A percentile compares a stretch with the other conserved stretches of the same genome.
These are phyloP conservation scores for Entomortierella beljakovae DNA, from an alignment of 192 early-diverging fungal species.

Conservation along the genomic window DNA sequence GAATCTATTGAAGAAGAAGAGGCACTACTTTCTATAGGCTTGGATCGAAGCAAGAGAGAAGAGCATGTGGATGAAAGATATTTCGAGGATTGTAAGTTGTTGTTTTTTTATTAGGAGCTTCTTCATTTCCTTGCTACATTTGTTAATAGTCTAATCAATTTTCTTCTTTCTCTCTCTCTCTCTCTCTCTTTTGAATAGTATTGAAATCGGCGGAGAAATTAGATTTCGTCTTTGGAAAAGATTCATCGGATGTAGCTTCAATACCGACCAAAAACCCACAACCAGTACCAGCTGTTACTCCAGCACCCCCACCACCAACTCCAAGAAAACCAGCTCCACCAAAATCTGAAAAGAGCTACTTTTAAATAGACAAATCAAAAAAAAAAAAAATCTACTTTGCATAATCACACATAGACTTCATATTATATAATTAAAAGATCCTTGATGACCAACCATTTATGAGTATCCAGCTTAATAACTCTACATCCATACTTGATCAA, in stretches of 20 bases:
- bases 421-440: not conserved
- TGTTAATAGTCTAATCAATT: not conserved
- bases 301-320: conserved; percentile 17
- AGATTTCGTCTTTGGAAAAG: conserved; percentile 42
- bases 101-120: not conserved
- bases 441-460: too few relatives aligned
- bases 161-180: not conserved
- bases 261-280: not conserved
- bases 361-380: conserved; percentile 15
- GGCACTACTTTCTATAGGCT: conserved; percentile 30
- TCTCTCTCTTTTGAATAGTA: conserved; percentile 10
- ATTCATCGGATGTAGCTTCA: conserved; percentile 10
- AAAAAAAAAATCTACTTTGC: not conserved
- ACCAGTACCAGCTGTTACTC: not conserved
- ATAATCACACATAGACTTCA: not conserved
- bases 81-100: conserved; percentile 46
- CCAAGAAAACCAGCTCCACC: conserved; percentile 49
- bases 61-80: conserved; percentile 50
- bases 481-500: too few relatives aligned
- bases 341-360: conserved; percentile 47
- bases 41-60: conserved; percentile 33
- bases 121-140: not conserved
- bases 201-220: conserved; percentile 35
- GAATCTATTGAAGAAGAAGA: conserved; percentile 50
- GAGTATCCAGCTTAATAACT: too few relatives aligned